phyloP scores from a whole-genome alignment of 176 grass and related monocot species.

The Cenchrus fungigraminus region DNA sequence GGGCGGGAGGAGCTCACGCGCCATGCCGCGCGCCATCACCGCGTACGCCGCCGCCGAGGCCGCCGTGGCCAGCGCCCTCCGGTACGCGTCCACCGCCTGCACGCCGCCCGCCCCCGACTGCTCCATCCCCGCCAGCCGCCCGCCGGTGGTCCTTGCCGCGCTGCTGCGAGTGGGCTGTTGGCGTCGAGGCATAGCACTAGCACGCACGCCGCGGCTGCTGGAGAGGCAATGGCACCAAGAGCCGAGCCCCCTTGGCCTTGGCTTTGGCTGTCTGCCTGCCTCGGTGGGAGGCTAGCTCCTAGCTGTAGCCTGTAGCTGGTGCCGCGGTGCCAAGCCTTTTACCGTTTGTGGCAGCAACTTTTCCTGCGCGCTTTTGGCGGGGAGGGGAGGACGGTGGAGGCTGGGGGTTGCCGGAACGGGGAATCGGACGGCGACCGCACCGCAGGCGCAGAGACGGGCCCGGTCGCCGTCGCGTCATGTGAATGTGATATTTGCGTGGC shows the following conservation, averaged over 20 bases:
- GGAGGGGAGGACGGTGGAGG: not conserved
- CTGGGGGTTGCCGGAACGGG: not conserved
- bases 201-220: too few relatives aligned
- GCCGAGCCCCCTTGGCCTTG: too few relatives aligned
- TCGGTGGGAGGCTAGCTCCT: too few relatives aligned
- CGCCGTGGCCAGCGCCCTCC: conserved; percentile 38
- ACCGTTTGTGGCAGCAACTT: not conserved
- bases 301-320: too few relatives aligned
- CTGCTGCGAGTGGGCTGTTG: not conserved
- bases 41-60: conserved; percentile 49
- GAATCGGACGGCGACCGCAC: not conserved
- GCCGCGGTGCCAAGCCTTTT: not conserved
- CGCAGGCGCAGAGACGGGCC: too few relatives aligned
- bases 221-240: too few relatives aligned
- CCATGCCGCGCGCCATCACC: conserved; percentile 43
- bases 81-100: conserved; percentile 42
- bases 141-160: not conserved
- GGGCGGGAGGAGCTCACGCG: conserved; percentile 40
- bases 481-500: not conserved
- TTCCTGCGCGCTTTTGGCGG: not conserved
- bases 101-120: not conserved
- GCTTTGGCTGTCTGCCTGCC: not conserved
- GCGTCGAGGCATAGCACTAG: too few relatives aligned
- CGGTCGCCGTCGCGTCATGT: not conserved
- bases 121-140: conserved; percentile 18